Evolutionary conservation across 2,329 filamentous ascomycete species (phyloP).

Genomic region (Nakataea oryzae): DNA sequence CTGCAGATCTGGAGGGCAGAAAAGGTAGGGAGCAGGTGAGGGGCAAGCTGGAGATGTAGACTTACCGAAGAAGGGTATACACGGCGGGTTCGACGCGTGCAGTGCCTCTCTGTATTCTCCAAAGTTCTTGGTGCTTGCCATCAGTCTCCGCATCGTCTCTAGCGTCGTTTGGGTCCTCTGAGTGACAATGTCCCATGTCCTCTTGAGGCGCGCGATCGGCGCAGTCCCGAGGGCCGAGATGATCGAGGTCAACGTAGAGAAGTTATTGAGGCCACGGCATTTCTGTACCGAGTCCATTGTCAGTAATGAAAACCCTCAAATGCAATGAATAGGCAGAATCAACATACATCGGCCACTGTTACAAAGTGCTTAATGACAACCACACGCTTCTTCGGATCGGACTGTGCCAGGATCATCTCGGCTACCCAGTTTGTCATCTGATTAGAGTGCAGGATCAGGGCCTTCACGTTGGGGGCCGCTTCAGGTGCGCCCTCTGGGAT

Average conservation of each 20-base stretch:
- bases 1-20: background rate
- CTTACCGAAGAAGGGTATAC: slow-evolving; percentile 94
- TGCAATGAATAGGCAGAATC: background rate
- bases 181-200: slow-evolving; percentile 91
- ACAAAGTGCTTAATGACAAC: slow-evolving; percentile 99
- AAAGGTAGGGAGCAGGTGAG: background rate
- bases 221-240: slow-evolving; percentile 92
- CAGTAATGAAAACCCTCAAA: background rate
- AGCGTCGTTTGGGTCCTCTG: slow-evolving; percentile 69
- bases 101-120: slow-evolving; percentile 90
- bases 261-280: slow-evolving; percentile 91
- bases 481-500: slow-evolving; percentile 70
- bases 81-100: slow-evolving; percentile 88
- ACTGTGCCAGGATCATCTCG: slow-evolving; percentile 94
- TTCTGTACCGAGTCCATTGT: slow-evolving; percentile 48
- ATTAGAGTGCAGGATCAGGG: slow-evolving; percentile 93
- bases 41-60: slow-evolving; percentile 3
- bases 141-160: slow-evolving; percentile 86
- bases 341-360: slow-evolving; percentile 78
- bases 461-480: slow-evolving; percentile 88
- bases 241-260: slow-evolving; percentile 93
- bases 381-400: slow-evolving; percentile 90
- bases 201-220: slow-evolving; percentile 83
- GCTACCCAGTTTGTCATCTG: slow-evolving; percentile 99
- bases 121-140: slow-evolving; percentile 98